Conservation (phyloP, 1,284 basidiomycete species). For the Malassezia psittaci region DNA sequence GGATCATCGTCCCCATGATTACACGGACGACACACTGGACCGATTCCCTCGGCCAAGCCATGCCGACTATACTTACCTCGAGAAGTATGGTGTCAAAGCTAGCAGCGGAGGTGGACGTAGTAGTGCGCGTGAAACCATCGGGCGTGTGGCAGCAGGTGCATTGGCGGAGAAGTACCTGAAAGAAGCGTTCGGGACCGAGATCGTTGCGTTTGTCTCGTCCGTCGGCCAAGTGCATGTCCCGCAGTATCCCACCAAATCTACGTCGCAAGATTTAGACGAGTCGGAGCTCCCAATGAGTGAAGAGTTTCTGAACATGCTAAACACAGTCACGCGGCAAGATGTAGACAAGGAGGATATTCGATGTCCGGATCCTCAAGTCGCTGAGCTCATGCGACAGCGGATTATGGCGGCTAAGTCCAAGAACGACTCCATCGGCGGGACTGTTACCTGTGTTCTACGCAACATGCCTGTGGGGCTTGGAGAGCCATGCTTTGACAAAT, state of each 20-base stretch:
- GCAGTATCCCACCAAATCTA: slow-evolving; percentile 29
- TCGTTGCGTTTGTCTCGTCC: slow-evolving; percentile 90
- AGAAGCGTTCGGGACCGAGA: slow-evolving; percentile 77
- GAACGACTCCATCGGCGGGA: slow-evolving; percentile 91
- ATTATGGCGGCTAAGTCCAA: slow-evolving; percentile 85
- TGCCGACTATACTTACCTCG: slow-evolving; percentile 95
- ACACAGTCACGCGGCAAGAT: slow-evolving; percentile 69
- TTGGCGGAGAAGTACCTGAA: slow-evolving; percentile 95
- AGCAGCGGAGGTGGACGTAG: slow-evolving; percentile 90
- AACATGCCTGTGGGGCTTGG: slow-evolving; percentile 80
- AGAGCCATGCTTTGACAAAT: slow-evolving; percentile 97
- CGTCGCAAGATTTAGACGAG: slow-evolving; percentile 56
- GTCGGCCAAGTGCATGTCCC: slow-evolving; percentile 81
- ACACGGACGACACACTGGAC: slow-evolving; percentile 77
- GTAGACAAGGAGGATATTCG: slow-evolving; percentile 81
- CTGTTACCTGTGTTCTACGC: slow-evolving; percentile 90
- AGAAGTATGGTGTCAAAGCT: slow-evolving; percentile 95
- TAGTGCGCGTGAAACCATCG: slow-evolving; percentile 92
- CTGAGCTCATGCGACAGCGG: slow-evolving; percentile 81
- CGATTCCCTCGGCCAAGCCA: slow-evolving; percentile 92
- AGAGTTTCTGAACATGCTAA: slow-evolving; percentile 72
- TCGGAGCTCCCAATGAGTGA: slow-evolving; percentile 68
- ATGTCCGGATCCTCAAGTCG: slow-evolving; percentile 80
- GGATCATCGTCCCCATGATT: slow-evolving; percentile 96
- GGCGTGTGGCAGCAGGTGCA: slow-evolving; percentile 91